phyloP scores from a whole-genome alignment of 768 basidiomycete genomes.

The Termitomyces sp. region DNA sequence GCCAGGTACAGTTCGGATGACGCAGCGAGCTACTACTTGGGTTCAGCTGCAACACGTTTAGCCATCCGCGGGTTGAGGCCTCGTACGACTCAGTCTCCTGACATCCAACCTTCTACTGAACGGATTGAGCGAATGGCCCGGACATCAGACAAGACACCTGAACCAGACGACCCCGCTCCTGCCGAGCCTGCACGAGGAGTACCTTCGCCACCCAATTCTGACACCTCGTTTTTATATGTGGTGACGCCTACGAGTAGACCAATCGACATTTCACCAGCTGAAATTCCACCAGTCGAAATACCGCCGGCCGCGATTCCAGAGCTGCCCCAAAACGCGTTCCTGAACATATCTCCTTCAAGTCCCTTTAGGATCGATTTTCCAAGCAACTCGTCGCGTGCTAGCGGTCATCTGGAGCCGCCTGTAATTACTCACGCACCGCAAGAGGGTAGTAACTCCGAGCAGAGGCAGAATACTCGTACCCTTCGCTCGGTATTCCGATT shows the following conservation, averaged over 20 bases:
- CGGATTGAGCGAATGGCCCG: not conserved
- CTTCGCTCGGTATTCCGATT: slow-evolving; percentile 24
- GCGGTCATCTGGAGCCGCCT: slow-evolving; percentile 16
- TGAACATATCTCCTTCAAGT: slow-evolving; percentile 12
- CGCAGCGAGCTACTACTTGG: slow-evolving; percentile 17
- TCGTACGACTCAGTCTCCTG: slow-evolving; percentile 17
- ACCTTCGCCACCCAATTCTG: slow-evolving; percentile 9
- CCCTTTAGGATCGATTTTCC: slow-evolving; percentile 16
- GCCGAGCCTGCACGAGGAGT: not conserved
- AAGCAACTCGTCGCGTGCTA: not conserved
- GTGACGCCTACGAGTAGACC: slow-evolving; percentile 11
- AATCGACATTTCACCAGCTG: slow-evolving; percentile 8
- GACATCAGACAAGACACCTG: not conserved
- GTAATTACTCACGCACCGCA: slow-evolving; percentile 2
- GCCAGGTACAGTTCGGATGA: slow-evolving; percentile 21
- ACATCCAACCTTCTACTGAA: not conserved
- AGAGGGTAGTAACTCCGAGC: slow-evolving; percentile 16
- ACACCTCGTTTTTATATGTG: slow-evolving; percentile 16
- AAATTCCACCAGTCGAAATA: slow-evolving; percentile 10
- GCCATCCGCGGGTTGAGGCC: slow-evolving; percentile 25
- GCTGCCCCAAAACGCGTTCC: slow-evolving; percentile 1
- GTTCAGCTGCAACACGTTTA: slow-evolving; percentile 20
- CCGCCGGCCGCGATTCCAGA: slow-evolving; percentile 6
- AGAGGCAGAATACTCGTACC: slow-evolving; percentile 16
- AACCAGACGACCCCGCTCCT: not conserved